Conservation (phyloP, 2,329 filamentous ascomycete genomes). For the Pseudocercospora pini-densiflorae region DNA sequence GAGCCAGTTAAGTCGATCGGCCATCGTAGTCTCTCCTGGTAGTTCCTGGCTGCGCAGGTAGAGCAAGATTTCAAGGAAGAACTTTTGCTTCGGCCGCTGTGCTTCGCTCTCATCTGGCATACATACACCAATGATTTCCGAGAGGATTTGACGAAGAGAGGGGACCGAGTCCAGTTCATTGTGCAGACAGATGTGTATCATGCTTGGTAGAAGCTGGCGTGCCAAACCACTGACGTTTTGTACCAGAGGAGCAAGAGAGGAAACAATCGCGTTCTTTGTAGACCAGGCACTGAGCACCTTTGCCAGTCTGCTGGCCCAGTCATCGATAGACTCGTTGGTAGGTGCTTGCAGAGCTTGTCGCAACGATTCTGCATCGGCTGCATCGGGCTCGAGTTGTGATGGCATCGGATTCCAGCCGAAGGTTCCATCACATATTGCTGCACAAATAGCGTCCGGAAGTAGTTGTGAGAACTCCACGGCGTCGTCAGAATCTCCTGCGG, state of each 20-base stretch:
- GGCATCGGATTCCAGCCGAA: slow-evolving; percentile 34
- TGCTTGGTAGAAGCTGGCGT: slow-evolving; percentile 70
- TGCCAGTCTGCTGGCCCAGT: slow-evolving; percentile 36
- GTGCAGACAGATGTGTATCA: slow-evolving; percentile 80
- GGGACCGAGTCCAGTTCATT: slow-evolving; percentile 68
- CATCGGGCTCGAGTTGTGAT: neutral
- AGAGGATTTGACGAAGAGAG: slow-evolving; percentile 65
- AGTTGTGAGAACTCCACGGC: slow-evolving; percentile 36
- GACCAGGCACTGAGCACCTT: slow-evolving; percentile 55
- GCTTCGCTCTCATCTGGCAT: slow-evolving; percentile 56
- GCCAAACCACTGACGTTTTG: slow-evolving; percentile 70
- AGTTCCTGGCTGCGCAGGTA: slow-evolving; percentile 84
- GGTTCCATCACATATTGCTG: slow-evolving; percentile 31
- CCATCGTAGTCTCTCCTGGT: slow-evolving; percentile 76
- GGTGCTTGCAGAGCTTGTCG: slow-evolving; percentile 26
- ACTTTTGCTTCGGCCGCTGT: slow-evolving; percentile 67
- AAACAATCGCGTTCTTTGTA: slow-evolving; percentile 68
- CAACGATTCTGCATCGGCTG: slow-evolving; percentile 14
- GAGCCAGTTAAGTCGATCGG: slow-evolving; percentile 82
- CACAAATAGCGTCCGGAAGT: slow-evolving; percentile 32
- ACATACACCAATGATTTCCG: slow-evolving; percentile 67
- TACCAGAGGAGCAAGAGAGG: slow-evolving; percentile 69
- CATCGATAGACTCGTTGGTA: slow-evolving; percentile 18
- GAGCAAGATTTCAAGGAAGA: slow-evolving; percentile 78
- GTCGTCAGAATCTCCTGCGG: slow-evolving; percentile 26